Evolutionary conservation across 139 green algal species (phyloP).

Genomic region (Closterium sp.): DNA sequence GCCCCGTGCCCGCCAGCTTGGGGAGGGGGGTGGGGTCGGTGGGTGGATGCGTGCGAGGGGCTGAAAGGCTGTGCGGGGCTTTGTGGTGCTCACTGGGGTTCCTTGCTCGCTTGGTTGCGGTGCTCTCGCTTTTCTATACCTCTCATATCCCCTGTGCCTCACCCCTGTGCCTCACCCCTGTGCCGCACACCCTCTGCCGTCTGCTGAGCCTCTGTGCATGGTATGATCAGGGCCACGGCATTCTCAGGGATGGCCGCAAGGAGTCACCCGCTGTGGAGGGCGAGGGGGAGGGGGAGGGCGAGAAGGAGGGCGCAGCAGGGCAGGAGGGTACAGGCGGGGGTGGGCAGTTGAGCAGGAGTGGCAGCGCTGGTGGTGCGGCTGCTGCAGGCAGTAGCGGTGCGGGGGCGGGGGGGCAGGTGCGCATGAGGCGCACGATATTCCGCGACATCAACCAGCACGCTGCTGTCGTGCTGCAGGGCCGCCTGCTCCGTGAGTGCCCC

Average conservation of each 20-base stretch:
- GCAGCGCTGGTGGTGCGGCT: background rate
- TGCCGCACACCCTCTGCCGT: no score
- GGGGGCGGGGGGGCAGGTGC: background rate
- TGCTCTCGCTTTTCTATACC: no score
- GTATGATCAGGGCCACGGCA: constrained; percentile 18
- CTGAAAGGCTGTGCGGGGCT: no score
- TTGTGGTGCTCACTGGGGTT: no score
- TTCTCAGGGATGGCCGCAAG: constrained; percentile 18
- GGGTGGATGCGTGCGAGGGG: no score
- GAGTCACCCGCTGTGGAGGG: background rate
- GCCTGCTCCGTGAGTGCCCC: constrained; percentile 15
- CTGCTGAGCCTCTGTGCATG: no score
- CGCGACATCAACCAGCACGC: constrained; percentile 32
- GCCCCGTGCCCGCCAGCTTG: no score
- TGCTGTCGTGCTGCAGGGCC: constrained; percentile 33
- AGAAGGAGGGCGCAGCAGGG: background rate
- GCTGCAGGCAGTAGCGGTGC: background rate
- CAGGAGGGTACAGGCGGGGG: background rate
- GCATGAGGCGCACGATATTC: constrained; percentile 18
- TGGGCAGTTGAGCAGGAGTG: background rate
- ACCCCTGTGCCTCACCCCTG: background rate
- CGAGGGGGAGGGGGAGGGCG: background rate
- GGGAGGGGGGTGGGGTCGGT: no score
- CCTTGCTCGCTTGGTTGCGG: no score
- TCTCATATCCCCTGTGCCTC: background rate